Percentiles rank a stretch among this genome's conserved stretches.
Evolutionary conservation across 2,329 filamentous ascomycete species (phyloP).

Genomic region (Ophiostoma ulmi): DNA sequence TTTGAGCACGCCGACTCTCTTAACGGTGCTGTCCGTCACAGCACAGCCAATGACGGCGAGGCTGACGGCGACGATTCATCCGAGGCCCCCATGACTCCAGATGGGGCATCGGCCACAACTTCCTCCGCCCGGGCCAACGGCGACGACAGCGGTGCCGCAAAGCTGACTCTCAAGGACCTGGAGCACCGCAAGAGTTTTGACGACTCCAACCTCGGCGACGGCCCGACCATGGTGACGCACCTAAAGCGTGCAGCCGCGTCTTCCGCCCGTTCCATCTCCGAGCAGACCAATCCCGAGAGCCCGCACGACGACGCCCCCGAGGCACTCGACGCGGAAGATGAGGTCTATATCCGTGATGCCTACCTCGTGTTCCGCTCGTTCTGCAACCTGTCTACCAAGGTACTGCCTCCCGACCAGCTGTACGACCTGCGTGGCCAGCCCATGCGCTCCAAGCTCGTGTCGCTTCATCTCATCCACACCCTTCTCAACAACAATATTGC

Average conservation of each 20-base stretch:
- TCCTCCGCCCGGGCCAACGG: background rate
- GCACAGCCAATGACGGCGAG: constrained; percentile 30
- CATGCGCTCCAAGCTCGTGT: constrained; percentile 95
- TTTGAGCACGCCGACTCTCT: constrained; percentile 43
- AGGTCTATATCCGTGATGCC: constrained; percentile 94
- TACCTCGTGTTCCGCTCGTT: constrained; percentile 97
- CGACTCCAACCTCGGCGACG: constrained; percentile 61
- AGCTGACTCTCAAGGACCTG: constrained; percentile 62
- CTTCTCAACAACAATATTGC: constrained; percentile 88
- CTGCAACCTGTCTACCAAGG: constrained; percentile 94
- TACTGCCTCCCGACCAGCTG: constrained; percentile 81
- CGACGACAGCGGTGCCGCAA: constrained; percentile 36
- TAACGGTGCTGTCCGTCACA: constrained; percentile 29
- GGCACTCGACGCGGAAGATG: constrained; percentile 68
- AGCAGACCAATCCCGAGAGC: constrained; percentile 52
- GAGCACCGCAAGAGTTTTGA: constrained; percentile 65
- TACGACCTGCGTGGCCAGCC: constrained; percentile 89
- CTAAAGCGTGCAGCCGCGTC: constrained; percentile 41
- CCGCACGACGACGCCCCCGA: constrained; percentile 54
- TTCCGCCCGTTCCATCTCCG: constrained; percentile 45
- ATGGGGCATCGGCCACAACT: constrained; percentile 32
- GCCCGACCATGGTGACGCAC: constrained; percentile 62
- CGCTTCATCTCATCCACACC: constrained; percentile 90
- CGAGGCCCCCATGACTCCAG: constrained; percentile 23
- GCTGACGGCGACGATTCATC: constrained; percentile 35